Percentiles rank a stretch among this genome's conserved stretches.
phyloP scores from a whole-genome alignment of 495 filamentous ascomycete species.

The Evernia prunastri region DNA sequence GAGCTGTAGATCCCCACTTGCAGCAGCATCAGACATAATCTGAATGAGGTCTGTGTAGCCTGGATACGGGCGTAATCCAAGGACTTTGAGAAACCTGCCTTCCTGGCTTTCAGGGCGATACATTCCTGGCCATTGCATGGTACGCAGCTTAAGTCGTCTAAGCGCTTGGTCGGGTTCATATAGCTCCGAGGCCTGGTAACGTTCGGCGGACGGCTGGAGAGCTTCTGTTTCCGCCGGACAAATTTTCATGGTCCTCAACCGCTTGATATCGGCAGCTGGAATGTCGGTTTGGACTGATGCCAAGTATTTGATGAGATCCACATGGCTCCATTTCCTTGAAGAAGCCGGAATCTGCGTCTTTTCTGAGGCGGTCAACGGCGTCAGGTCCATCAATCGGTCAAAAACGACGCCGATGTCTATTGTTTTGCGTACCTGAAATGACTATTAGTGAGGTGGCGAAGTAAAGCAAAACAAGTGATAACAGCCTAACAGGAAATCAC shows the following conservation, averaged over 20 bases:
- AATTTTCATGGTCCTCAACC: constrained; percentile 67
- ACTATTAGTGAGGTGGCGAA: background rate
- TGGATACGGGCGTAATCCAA: constrained; percentile 68
- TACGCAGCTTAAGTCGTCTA: constrained; percentile 59
- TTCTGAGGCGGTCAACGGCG: constrained; percentile 4
- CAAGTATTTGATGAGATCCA: constrained; percentile 90
- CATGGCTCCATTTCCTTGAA: constrained; percentile 71
- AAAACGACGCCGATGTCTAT: constrained; percentile 92
- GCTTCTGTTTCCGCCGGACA: constrained; percentile 68
- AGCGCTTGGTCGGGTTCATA: constrained; percentile 74
- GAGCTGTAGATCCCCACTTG: constrained; percentile 47
- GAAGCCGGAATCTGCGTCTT: constrained; percentile 22
- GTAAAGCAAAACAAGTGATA: background rate
- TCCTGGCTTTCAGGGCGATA: constrained; percentile 58
- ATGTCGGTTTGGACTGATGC: constrained; percentile 87
- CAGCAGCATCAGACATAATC: constrained; percentile 58
- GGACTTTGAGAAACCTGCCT: constrained; percentile 59
- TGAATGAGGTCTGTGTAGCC: constrained; percentile 62
- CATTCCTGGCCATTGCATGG: constrained; percentile 79
- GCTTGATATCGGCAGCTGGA: constrained; percentile 71
- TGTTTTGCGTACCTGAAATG: constrained; percentile 53
- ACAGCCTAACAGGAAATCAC: background rate
- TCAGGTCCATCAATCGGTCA: constrained; percentile 61
- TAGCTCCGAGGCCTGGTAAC: constrained; percentile 76
- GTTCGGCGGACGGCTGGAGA: constrained; percentile 38